A percentile compares a stretch with the other conserved stretches of the same genome.
Conservation (phyloP, 257 asterid species). For the Ocimum tenuiflorum region DNA sequence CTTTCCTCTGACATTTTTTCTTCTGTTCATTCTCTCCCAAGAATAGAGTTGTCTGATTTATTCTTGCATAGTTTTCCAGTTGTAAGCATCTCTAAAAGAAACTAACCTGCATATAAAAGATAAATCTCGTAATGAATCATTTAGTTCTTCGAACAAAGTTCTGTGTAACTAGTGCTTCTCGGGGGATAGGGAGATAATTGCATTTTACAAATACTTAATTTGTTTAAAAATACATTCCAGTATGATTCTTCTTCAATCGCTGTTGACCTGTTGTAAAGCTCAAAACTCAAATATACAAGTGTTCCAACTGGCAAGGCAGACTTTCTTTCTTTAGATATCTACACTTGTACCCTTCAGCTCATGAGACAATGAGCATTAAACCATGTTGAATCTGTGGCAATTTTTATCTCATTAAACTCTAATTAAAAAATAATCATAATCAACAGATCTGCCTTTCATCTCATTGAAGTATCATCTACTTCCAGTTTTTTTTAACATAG, state of each 20-base stretch:
- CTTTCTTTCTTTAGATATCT: neutral
- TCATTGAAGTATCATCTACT: neutral
- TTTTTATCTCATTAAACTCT: neutral
- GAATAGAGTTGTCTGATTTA: neutral
- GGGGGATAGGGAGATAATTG: neutral
- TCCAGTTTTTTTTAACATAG: neutral
- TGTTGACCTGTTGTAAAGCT: neutral
- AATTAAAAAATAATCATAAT: neutral
- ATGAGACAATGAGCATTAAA: neutral
- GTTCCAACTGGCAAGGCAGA: neutral
- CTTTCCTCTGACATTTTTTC: neutral
- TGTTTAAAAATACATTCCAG: neutral
- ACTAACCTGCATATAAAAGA: constrained; percentile 11
- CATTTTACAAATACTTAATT: neutral
- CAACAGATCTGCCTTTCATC: neutral
- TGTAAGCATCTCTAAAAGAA: neutral
- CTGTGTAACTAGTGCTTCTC: neutral
- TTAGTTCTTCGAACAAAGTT: neutral
- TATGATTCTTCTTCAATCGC: neutral
- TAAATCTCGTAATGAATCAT: neutral
- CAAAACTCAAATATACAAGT: neutral
- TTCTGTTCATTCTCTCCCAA: neutral
- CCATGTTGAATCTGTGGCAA: neutral
- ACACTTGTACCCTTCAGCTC: constrained; percentile 3
- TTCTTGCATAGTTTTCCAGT: neutral